Evolutionary conservation across 169 alveolate species (phyloP).

Genomic region (Plasmodium blacklocki): DNA sequence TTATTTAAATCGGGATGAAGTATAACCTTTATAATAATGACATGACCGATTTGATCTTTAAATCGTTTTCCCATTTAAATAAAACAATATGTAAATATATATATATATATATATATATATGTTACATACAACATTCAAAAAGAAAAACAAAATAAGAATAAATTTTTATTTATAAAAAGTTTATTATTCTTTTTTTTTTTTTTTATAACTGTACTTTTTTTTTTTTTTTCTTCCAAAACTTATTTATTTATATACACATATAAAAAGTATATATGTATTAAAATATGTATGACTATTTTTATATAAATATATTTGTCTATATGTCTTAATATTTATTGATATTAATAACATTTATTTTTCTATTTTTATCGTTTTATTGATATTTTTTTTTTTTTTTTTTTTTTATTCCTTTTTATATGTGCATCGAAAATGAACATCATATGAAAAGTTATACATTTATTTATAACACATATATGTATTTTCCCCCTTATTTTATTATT

Average conservation of each 20-base stretch:
- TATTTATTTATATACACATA: constrained; percentile 6
- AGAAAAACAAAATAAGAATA: neutral
- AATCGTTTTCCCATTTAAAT: neutral
- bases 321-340: constrained; percentile 8
- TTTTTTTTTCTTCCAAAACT: constrained; percentile 11
- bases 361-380: neutral
- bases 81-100: no score
- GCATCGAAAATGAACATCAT: constrained; percentile 2
- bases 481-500: neutral
- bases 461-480: no score
- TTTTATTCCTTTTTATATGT: constrained; percentile 8
- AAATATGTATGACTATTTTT: neutral
- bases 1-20: constrained; percentile 97
- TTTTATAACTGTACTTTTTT: constrained; percentile 18
- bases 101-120: no score
- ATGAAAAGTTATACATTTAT: neutral
- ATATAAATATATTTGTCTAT: constrained; percentile 9
- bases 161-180: no score
- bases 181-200: neutral
- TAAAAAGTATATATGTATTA: neutral
- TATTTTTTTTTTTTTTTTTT: constrained; percentile 1
- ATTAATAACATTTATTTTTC: neutral
- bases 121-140: neutral
- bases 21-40: neutral
- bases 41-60: neutral